A percentile compares a stretch with the other conserved stretches of the same genome.
Conservation (phyloP, 495 filamentous ascomycete genomes). For the Rhizodiscina lignyota region DNA sequence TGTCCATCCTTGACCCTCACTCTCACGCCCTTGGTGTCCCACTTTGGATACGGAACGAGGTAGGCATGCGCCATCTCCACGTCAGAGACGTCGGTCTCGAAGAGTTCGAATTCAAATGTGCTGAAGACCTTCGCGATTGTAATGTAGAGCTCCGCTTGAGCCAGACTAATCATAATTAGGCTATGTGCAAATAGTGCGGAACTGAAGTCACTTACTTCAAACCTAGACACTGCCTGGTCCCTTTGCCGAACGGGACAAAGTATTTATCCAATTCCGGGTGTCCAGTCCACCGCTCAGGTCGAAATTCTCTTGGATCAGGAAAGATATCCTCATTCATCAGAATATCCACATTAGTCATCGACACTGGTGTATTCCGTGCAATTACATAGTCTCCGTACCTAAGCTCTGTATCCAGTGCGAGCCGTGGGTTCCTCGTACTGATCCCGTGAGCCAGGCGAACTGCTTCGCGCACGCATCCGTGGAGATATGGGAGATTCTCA, state of each 20-base stretch:
- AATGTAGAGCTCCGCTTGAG: slow-evolving; percentile 21
- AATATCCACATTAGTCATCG: slow-evolving; percentile 1
- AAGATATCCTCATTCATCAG: not conserved
- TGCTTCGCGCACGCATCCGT: slow-evolving; percentile 1
- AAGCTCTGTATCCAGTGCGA: not conserved
- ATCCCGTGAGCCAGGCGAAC: slow-evolving; percentile 3
- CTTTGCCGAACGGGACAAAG: slow-evolving; percentile 7
- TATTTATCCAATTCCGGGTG: slow-evolving; percentile 2
- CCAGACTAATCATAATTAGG: slow-evolving; percentile 11
- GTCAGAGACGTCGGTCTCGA: slow-evolving; percentile 19
- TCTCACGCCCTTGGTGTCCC: slow-evolving; percentile 19
- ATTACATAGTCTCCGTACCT: slow-evolving; percentile 5
- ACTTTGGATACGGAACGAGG: slow-evolving; percentile 16
- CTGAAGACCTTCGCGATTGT: slow-evolving; percentile 19
- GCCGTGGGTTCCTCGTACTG: not conserved
- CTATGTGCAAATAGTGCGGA: not conserved
- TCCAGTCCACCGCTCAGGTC: not conserved
- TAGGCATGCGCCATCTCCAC: slow-evolving; percentile 17
- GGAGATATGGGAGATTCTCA: slow-evolving; percentile 2
- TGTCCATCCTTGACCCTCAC: too few relatives aligned
- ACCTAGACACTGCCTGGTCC: slow-evolving; percentile 7
- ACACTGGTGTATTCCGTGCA: slow-evolving; percentile 3
- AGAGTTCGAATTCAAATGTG: slow-evolving; percentile 14
- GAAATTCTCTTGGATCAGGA: not conserved
- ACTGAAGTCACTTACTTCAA: not conserved